These are phyloP conservation scores for Cystobasidiaceae sp. DNA, from an alignment of 1,284 basidiomycete genomes.

Conservation along the genomic window DNA sequence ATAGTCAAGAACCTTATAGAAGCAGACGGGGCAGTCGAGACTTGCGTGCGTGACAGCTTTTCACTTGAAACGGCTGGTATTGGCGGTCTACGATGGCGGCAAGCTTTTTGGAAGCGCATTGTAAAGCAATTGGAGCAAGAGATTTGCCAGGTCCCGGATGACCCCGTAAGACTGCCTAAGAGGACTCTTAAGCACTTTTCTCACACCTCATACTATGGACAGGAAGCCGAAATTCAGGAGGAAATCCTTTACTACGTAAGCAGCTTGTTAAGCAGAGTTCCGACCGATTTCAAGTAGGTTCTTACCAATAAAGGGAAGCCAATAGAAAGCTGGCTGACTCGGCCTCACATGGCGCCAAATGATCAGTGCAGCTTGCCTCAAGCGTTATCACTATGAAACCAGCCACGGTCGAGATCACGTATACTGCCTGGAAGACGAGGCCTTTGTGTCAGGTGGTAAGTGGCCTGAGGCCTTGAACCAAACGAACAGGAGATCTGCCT, in stretches of 20 bases:
- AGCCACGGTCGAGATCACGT: not conserved
- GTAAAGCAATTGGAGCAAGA: not conserved
- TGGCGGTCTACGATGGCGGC: not conserved
- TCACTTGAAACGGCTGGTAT: not conserved
- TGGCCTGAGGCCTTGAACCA: not conserved
- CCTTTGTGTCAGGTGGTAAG: conserved; percentile 11
- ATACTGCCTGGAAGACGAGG: conserved; percentile 8
- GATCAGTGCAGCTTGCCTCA: too few species aligned
- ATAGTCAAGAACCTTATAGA: conserved; percentile 1
- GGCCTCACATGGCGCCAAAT: not conserved
- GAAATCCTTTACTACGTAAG: not conserved
- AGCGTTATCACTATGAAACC: not conserved
- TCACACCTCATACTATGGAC: not conserved
- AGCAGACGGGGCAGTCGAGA: not conserved
- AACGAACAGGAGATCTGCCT: not conserved
- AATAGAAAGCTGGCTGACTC: too few species aligned
- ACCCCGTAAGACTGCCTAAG: not conserved
- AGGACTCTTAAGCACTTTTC: not conserved
- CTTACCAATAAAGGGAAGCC: not conserved
- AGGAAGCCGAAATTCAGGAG: conserved; percentile 11
- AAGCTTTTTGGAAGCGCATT: conserved; percentile 23
- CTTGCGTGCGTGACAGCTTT: not conserved
- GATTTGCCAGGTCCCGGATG: not conserved
- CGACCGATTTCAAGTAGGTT: not conserved
- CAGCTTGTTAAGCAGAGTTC: not conserved